A percentile compares a stretch with the other conserved stretches of the same genome.
These are phyloP conservation scores for Pythium catenulatum DNA, from an alignment of 352 stramenopile genomes.

Conservation along the genomic window DNA sequence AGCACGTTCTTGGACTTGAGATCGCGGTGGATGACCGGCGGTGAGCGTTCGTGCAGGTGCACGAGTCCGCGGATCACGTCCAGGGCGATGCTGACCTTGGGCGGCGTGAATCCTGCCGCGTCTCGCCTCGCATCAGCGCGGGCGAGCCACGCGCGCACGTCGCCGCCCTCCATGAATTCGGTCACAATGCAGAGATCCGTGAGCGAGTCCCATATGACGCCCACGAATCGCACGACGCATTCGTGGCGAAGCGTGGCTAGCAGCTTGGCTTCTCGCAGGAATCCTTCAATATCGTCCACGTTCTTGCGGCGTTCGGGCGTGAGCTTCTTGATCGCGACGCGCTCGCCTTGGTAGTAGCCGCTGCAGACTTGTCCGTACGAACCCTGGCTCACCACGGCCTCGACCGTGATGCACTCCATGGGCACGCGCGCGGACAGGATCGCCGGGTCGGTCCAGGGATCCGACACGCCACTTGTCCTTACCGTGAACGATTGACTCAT, in stretches of 20 bases:
- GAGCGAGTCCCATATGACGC: conserved; percentile 53
- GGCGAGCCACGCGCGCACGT: conserved; percentile 47
- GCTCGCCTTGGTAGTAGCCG: conserved; percentile 24
- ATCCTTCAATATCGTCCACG: conserved; percentile 28
- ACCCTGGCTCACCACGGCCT: conserved; percentile 31
- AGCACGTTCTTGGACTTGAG: conserved; percentile 58
- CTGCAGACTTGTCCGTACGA: conserved; percentile 47
- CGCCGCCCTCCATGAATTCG: conserved; percentile 62
- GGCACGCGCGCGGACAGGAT: conserved; percentile 15
- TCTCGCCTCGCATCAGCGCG: neutral
- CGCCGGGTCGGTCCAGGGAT: conserved; percentile 38
- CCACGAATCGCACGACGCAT: conserved; percentile 56
- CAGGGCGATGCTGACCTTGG: conserved; percentile 56
- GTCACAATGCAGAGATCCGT: conserved; percentile 54
- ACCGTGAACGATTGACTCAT: too few relatives aligned
- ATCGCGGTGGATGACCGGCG: conserved; percentile 42
- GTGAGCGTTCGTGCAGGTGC: conserved; percentile 62
- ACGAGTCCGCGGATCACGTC: conserved; percentile 55
- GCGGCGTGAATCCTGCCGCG: conserved; percentile 20
- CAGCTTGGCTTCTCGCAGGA: conserved; percentile 59
- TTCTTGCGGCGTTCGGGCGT: neutral
- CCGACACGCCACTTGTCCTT: too few relatives aligned
- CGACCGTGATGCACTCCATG: conserved; percentile 17
- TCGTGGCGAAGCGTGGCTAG: conserved; percentile 47
- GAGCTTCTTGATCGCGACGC: conserved; percentile 52